Base-by-base conservation (phyloP, 2,329 filamentous ascomycete species). In the Colletotrichum brevisporum region DNA sequence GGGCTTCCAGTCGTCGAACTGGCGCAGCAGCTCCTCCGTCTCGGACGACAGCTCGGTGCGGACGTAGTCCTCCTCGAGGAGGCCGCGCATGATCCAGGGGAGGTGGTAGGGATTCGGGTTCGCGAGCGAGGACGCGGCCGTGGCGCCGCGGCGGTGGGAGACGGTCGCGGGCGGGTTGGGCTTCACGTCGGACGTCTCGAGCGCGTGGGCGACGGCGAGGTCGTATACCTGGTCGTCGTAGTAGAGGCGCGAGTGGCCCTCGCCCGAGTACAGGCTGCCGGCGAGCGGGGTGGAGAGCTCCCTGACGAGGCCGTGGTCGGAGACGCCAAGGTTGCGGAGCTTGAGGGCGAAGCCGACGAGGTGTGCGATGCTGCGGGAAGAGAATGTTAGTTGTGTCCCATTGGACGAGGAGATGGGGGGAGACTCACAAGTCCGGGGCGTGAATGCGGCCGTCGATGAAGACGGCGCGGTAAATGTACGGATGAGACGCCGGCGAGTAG, bases 1-100 rank as follows among this genome's bases (percentile, higher is more conserved):
- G 0, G 96, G 96, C 76, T 92, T 95, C 96, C 96, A 99, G 61
- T 93, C 90, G 78, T 98, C 95, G 79, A 98, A 99, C 79, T 97
- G 90, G 69, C 85, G 85, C n/a, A 99, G 83, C 58, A 99, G 80
- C 76, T 94, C 89, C 69, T 89, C 88, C 6, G 94, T 94, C 81
- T 99, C 96, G 2, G 86, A 82, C 39, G 89, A 89, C 18, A 97
- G 82, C 76, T 97, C 92, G 24, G 89, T 93, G 78, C 92, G 94
- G 26, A 98, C 95, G 75, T 94, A 90, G 18, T 96, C 92, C 78
- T 99, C 96, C 78, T 98, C 96, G 2, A 99, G 82, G 66, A 99
- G 83, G 0, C 96, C 96, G 8, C 96, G 89, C 91, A 99, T 96
- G 43, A 96, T 95, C 91, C 97, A 99, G 0, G 96, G 96, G 15